Evolutionary conservation across 1,139 yeast species (phyloP).

Genomic region (Geotrichum fermentans): DNA sequence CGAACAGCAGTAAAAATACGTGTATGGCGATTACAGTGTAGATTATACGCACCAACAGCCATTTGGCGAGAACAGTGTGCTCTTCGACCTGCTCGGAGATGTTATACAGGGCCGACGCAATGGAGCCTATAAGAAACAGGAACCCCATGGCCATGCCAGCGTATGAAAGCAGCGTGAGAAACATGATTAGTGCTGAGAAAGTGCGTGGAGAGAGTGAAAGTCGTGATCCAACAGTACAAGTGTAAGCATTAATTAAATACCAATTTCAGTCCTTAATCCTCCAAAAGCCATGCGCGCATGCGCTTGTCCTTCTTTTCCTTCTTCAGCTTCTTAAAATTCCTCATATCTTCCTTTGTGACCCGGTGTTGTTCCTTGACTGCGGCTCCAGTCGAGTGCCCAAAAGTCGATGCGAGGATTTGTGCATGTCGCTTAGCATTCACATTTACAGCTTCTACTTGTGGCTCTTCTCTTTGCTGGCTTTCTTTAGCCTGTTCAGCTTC

Average conservation of each 20-base stretch:
- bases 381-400: constrained; percentile 13
- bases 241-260: too few species aligned
- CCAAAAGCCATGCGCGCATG: constrained; percentile 26
- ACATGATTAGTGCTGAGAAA: too few species aligned
- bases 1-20: background rate
- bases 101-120: background rate
- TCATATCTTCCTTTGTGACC: constrained; percentile 28
- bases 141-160: background rate
- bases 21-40: background rate
- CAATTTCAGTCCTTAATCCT: too few species aligned
- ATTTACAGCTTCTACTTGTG: constrained; percentile 16
- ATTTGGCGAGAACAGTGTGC: background rate
- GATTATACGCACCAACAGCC: background rate
- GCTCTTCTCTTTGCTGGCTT: background rate
- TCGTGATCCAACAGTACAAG: too few species aligned
- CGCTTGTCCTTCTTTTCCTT: constrained; percentile 29
- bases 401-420: constrained; percentile 25
- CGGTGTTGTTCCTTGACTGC: constrained; percentile 10
- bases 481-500: constrained; percentile 16
- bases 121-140: background rate
- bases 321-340: constrained; percentile 25
- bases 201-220: background rate
- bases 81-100: background rate
- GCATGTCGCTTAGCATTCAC: constrained; percentile 23
- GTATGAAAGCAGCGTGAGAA: background rate